These are phyloP conservation scores for Claviceps spartinae DNA, from an alignment of 2,329 filamentous ascomycete species.

Conservation along the genomic window DNA sequence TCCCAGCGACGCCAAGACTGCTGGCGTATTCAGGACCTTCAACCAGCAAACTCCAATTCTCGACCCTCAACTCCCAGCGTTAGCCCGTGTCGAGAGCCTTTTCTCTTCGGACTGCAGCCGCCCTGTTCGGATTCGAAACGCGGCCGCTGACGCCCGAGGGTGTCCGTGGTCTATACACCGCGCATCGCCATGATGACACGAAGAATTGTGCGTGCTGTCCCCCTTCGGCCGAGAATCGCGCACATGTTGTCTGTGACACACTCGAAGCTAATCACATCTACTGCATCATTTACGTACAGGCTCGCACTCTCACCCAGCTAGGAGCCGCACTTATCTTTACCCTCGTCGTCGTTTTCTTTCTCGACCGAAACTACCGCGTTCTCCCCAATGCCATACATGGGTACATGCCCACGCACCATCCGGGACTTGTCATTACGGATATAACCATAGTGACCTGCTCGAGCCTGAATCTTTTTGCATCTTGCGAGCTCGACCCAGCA, in stretches of 20 bases:
- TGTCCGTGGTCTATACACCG: not conserved
- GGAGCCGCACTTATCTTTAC: conserved; percentile 50
- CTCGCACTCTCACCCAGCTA: conserved; percentile 64
- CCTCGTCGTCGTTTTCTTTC: conserved; percentile 60
- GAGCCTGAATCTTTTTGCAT: conserved; percentile 57
- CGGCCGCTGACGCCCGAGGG: not conserved
- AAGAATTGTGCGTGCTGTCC: conserved; percentile 20
- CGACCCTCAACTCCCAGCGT: not conserved
- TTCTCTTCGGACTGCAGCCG: not conserved
- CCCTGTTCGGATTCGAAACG: not conserved
- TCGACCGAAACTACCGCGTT: conserved; percentile 80
- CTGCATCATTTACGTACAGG: conserved; percentile 25
- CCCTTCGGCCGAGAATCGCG: not conserved
- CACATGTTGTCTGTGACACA: too few species aligned
- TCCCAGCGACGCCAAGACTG: not conserved
- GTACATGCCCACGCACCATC: conserved; percentile 74
- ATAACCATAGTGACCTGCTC: conserved; percentile 68
- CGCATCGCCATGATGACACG: conserved; percentile 18
- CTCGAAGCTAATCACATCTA: not conserved
- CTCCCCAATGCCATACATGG: conserved; percentile 76
- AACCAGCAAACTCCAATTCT: not conserved
- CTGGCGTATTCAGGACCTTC: not conserved
- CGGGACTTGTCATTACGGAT: conserved; percentile 76
- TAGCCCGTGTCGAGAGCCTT: not conserved
- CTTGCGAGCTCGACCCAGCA: conserved; percentile 58